Conservation (phyloP, 176 grass and related monocot species). For the Microstegium vimineum region DNA sequence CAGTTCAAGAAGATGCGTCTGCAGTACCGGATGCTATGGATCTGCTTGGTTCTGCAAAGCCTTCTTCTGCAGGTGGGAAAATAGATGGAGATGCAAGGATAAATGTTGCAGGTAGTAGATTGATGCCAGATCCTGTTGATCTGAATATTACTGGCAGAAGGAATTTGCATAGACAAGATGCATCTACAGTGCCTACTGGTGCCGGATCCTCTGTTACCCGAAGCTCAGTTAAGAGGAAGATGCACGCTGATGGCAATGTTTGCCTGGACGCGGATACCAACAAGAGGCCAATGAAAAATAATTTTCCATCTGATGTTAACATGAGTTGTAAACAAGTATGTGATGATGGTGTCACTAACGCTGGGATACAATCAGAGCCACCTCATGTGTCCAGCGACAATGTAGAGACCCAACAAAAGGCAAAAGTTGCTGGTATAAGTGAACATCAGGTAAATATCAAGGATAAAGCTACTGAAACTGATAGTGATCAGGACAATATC, state of each 20-base stretch:
- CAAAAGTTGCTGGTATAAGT: constrained; percentile 20
- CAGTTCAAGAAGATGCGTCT: constrained; percentile 15
- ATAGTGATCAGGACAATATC: constrained; percentile 21
- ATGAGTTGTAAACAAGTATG: constrained; percentile 11
- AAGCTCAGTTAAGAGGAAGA: constrained; percentile 39
- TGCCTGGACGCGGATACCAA: constrained; percentile 6
- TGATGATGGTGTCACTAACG: constrained; percentile 8
- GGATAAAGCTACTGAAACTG: constrained; percentile 22
- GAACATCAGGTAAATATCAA: constrained; percentile 22
- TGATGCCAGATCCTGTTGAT: constrained; percentile 7
- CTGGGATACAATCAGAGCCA: constrained; percentile 20
- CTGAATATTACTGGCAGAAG: constrained; percentile 10
- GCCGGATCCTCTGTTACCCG: constrained; percentile 11
- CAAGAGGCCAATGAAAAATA: constrained; percentile 36
- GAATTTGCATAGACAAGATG: constrained; percentile 20
- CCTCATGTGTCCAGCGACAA: constrained; percentile 20
- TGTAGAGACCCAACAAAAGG: constrained; percentile 26
- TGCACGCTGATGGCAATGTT: constrained; percentile 23
- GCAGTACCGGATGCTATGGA: constrained; percentile 7
- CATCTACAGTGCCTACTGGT: constrained; percentile 6
- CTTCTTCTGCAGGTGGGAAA: constrained; percentile 23
- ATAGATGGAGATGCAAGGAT: constrained; percentile 10
- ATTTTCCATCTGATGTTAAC: constrained; percentile 24
- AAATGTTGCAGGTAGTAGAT: constrained; percentile 17
- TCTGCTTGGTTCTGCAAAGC: constrained; percentile 21